phyloP scores from a whole-genome alignment of 2,329 filamentous ascomycete genomes.

The Dactylonectria macrodidyma region DNA sequence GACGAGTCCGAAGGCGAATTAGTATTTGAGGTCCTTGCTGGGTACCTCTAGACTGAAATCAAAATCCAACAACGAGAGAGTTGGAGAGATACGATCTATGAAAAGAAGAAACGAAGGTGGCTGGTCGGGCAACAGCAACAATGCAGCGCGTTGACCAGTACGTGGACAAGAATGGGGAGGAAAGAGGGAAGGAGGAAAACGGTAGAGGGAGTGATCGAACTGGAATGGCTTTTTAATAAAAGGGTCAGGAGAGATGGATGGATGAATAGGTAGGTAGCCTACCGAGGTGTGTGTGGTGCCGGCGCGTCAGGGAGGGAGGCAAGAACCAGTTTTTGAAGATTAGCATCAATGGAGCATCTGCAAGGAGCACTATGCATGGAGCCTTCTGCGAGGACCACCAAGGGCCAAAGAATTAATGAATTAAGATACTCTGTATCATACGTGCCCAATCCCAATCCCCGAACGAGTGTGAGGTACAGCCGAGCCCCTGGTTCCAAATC shows the following conservation, averaged over 20 bases:
- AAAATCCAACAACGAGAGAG: constrained; percentile 56
- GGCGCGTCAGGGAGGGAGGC: constrained; percentile 5
- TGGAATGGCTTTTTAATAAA: constrained; percentile 47
- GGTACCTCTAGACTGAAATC: constrained; percentile 28
- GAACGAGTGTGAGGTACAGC: not conserved
- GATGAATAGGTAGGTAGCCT: not conserved
- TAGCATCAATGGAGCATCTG: constrained; percentile 5
- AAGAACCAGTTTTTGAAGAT: not conserved
- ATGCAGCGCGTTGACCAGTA: constrained; percentile 37
- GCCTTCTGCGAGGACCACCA: constrained; percentile 1
- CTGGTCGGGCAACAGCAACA: constrained; percentile 24
- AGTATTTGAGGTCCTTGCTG: constrained; percentile 21
- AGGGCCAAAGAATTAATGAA: constrained; percentile 4
- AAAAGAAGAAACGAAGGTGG: constrained; percentile 45
- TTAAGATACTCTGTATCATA: not conserved
- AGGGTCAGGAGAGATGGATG: constrained; percentile 7
- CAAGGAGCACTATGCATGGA: constrained; percentile 2
- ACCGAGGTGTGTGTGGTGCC: constrained; percentile 9
- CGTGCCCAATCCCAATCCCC: no score
- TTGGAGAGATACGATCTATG: constrained; percentile 42
- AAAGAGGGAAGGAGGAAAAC: constrained; percentile 39
- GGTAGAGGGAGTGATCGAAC: constrained; percentile 35
- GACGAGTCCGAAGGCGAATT: constrained; percentile 36
- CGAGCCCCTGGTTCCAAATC: constrained; percentile 12
- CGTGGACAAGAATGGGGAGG: constrained; percentile 38